Evolutionary conservation across 2,329 filamentous ascomycete genomes (phyloP).

Genomic region (Byssochlamys sp.): DNA sequence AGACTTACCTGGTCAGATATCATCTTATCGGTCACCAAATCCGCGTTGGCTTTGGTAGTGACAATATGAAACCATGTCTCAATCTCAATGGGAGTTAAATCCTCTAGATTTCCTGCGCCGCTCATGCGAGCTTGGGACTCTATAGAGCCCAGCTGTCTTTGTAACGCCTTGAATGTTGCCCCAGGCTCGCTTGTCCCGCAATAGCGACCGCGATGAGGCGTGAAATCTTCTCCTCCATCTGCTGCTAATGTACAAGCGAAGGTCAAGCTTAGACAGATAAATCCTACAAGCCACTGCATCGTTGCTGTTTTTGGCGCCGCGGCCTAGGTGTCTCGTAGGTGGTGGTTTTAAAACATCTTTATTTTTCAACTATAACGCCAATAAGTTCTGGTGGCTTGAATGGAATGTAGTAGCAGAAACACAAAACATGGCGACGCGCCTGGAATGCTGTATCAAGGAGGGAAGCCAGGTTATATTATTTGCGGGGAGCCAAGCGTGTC

Average conservation of each 20-base stretch:
- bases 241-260: conserved; percentile 8
- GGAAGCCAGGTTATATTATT: conserved; percentile 2
- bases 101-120: conserved; percentile 11
- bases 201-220: conserved; percentile 13
- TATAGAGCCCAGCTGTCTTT: conserved; percentile 14
- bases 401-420: conserved; percentile 1
- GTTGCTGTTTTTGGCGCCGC: conserved; percentile 5
- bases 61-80: conserved; percentile 38
- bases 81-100: conserved; percentile 22
- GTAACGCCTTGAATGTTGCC: conserved; percentile 15
- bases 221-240: conserved; percentile 10
- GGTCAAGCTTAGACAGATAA: conserved; percentile 11
- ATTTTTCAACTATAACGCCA: background rate
- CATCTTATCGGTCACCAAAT: conserved; percentile 24
- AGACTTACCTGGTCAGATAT: conserved; percentile 25
- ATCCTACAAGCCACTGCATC: conserved; percentile 17
- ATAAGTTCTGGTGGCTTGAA: background rate
- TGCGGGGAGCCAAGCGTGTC: background rate
- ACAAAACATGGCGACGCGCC: conserved; percentile 7
- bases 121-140: conserved; percentile 7
- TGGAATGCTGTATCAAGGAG: conserved; percentile 7
- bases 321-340: background rate
- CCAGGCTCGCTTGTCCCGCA: conserved; percentile 24
- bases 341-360: background rate
- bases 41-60: conserved; percentile 19